Percentiles rank a stretch among this genome's conserved stretches.
Evolutionary conservation across 768 basidiomycete species (phyloP).

Genomic region (Pleurotus eryngii): DNA sequence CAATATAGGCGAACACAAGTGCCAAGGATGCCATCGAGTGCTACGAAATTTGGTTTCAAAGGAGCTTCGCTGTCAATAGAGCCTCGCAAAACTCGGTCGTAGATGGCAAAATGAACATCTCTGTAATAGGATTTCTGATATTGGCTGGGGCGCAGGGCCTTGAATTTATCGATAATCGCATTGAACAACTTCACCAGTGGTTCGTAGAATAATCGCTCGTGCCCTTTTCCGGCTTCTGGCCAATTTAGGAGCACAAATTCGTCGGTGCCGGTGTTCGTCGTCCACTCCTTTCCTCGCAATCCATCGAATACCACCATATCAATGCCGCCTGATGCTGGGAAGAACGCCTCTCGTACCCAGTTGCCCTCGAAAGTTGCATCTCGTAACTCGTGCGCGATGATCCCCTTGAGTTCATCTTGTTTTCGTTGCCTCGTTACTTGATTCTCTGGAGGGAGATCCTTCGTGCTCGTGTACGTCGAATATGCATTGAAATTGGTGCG

Average conservation of each 20-base stretch:
- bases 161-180: not conserved
- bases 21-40: not conserved
- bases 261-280: not conserved
- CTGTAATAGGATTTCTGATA: not conserved
- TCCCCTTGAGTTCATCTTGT: not conserved
- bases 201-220: not conserved
- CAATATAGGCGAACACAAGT: not conserved
- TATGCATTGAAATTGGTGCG: too few relatives aligned
- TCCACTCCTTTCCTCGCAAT: not conserved
- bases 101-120: not conserved
- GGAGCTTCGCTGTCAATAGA: not conserved
- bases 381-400: not conserved
- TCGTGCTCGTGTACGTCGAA: too few relatives aligned
- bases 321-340: not conserved
- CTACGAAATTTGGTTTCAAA: not conserved
- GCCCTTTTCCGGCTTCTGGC: not conserved
- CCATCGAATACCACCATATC: not conserved
- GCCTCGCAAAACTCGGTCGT: not conserved
- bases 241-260: not conserved
- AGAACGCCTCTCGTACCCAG: not conserved
- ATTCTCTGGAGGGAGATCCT: too few relatives aligned
- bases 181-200: not conserved
- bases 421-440: not conserved
- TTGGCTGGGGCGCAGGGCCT: not conserved
- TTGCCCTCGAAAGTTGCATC: not conserved